These are phyloP conservation scores for Candida mattraensis DNA, from an alignment of 805 yeast genomes.

Conservation along the genomic window DNA sequence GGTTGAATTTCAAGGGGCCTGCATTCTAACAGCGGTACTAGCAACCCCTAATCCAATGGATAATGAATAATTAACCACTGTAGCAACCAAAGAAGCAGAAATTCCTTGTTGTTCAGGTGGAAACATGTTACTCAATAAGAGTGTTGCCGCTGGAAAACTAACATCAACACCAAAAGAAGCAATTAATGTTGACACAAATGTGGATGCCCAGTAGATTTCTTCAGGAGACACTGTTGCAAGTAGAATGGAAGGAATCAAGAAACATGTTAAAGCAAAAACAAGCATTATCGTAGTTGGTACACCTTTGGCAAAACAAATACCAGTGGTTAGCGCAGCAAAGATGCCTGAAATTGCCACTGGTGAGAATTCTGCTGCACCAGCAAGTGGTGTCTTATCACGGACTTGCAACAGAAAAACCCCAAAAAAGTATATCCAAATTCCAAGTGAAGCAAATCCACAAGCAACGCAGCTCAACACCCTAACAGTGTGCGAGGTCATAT, in stretches of 20 bases:
- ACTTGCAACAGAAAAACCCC: conserved; percentile 1
- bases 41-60: conserved; percentile 1
- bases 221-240: background rate
- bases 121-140: conserved; percentile 1
- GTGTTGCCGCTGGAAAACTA: conserved; percentile 1
- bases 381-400: background rate
- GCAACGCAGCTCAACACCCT: conserved; percentile 1
- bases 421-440: conserved; percentile 1
- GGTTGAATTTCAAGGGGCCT: background rate
- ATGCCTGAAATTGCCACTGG: background rate
- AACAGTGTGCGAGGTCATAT: background rate
- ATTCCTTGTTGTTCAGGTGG: conserved; percentile 1
- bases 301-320: background rate
- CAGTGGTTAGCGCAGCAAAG: conserved; percentile 1
- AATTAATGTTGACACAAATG: conserved; percentile 1
- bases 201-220: conserved; percentile 2
- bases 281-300: background rate
- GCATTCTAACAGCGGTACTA: background rate
- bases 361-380: background rate
- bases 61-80: conserved; percentile 1
- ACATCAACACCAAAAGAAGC: conserved; percentile 1
- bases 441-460: background rate
- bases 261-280: background rate
- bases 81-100: conserved; percentile 1
- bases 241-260: background rate